Percentiles rank a stretch among this genome's conserved stretches.
Conservation (phyloP, 2,329 filamentous ascomycete species). For the Sclerotinia nivalis region DNA sequence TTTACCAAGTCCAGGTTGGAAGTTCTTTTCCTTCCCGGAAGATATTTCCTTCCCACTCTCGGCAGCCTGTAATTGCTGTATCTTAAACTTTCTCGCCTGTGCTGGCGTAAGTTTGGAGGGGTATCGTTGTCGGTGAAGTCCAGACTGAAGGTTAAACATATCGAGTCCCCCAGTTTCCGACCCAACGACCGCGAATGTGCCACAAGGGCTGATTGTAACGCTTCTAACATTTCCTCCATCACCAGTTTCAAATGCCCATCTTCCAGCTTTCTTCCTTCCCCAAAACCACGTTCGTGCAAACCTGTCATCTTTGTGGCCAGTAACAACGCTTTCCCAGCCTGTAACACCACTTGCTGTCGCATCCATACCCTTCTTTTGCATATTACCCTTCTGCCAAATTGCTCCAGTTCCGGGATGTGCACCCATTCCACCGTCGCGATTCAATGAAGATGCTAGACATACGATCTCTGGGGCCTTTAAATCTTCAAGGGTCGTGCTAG, state of each 20-base stretch:
- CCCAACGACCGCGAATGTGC: slow-evolving; percentile 89
- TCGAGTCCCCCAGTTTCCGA: slow-evolving; percentile 82
- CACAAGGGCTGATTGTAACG: slow-evolving; percentile 86
- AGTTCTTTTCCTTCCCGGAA: slow-evolving; percentile 30
- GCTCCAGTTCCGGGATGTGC: slow-evolving; percentile 74
- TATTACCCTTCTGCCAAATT: slow-evolving; percentile 76
- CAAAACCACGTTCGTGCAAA: slow-evolving; percentile 96
- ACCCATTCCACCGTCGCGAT: slow-evolving; percentile 92
- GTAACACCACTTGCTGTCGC: slow-evolving; percentile 75
- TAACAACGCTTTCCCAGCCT: slow-evolving; percentile 96
- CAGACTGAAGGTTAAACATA: slow-evolving; percentile 97
- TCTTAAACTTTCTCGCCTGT: slow-evolving; percentile 74
- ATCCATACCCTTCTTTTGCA: slow-evolving; percentile 61
- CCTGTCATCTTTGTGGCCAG: slow-evolving; percentile 82
- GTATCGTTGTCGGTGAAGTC: slow-evolving; percentile 82
- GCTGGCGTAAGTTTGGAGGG: slow-evolving; percentile 75
- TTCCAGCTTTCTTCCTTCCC: slow-evolving; percentile 87
- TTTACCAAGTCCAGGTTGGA: slow-evolving; percentile 57
- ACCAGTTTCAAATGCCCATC: slow-evolving; percentile 87
- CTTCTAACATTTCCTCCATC: slow-evolving; percentile 82
- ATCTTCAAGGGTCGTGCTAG: slow-evolving; percentile 66
- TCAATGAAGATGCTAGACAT: slow-evolving; percentile 85
- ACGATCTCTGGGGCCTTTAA: slow-evolving; percentile 92
- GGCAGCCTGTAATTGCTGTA: slow-evolving; percentile 55
- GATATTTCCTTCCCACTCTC: slow-evolving; percentile 33